Conservation (phyloP, 345 rosid genomes). For the Eucalyptus erythrocorys region DNA sequence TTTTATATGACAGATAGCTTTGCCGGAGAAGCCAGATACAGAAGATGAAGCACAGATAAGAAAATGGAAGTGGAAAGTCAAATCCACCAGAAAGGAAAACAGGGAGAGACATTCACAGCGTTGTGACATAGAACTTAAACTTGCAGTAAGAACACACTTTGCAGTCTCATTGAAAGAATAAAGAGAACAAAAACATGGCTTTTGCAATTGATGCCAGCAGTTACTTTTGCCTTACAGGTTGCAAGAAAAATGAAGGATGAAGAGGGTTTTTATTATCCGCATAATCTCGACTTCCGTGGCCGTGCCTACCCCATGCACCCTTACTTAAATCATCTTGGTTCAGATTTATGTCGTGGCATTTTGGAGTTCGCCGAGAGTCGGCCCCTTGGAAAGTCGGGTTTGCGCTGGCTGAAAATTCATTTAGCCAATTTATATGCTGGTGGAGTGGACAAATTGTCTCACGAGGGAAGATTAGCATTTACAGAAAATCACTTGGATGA, state of each 20-base stretch:
- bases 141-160: slow-evolving; percentile 54
- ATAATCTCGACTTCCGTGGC: slow-evolving; percentile 93
- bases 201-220: neutral
- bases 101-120: slow-evolving; percentile 90
- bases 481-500: slow-evolving; percentile 78
- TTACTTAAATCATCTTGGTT: slow-evolving; percentile 93
- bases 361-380: slow-evolving; percentile 90
- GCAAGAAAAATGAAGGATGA: slow-evolving; percentile 92
- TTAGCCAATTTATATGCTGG: slow-evolving; percentile 88
- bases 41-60: slow-evolving; percentile 56
- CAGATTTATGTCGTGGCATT: slow-evolving; percentile 94
- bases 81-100: slow-evolving; percentile 56
- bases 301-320: slow-evolving; percentile 99
- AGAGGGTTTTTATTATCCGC: slow-evolving; percentile 92
- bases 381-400: slow-evolving; percentile 78
- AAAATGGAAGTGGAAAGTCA: slow-evolving; percentile 89
- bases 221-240: slow-evolving; percentile 43
- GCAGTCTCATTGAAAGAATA: neutral
- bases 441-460: slow-evolving; percentile 89
- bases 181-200: neutral
- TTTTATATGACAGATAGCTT: slow-evolving; percentile 27
- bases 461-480: slow-evolving; percentile 72
- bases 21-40: slow-evolving; percentile 63
- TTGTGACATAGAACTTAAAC: slow-evolving; percentile 90
- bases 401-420: slow-evolving; percentile 94